These are phyloP conservation scores for Candida endomychidarum DNA, from an alignment of 805 yeast genomes.

Conservation along the genomic window DNA sequence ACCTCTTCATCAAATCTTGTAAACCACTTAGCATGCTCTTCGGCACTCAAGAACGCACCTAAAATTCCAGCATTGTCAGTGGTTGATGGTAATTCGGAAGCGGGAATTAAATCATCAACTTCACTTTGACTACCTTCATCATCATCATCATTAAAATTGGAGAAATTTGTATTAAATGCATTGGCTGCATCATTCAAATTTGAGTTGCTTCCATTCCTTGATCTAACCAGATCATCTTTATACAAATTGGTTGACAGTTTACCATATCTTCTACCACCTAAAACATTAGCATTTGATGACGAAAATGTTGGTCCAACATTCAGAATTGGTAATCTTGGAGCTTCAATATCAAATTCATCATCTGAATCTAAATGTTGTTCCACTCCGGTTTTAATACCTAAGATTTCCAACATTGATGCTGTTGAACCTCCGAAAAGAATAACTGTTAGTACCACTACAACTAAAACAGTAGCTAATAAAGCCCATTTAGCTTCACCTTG, in stretches of 20 bases:
- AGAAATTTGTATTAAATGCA: slow-evolving; percentile 20
- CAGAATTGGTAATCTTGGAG: slow-evolving; percentile 43
- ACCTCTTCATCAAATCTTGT: slow-evolving; percentile 91
- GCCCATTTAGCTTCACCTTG: slow-evolving; percentile 92
- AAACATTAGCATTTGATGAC: slow-evolving; percentile 1
- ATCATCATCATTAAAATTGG: slow-evolving; percentile 21
- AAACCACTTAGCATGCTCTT: slow-evolving; percentile 88
- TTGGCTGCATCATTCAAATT: slow-evolving; percentile 24
- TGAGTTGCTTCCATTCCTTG: slow-evolving; percentile 31
- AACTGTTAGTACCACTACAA: slow-evolving; percentile 94
- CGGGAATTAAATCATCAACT: slow-evolving; percentile 35
- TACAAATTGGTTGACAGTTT: slow-evolving; percentile 11
- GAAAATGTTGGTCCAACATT: slow-evolving; percentile 9
- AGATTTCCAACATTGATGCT: slow-evolving; percentile 94
- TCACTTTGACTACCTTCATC: slow-evolving; percentile 24
- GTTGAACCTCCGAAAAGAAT: slow-evolving; percentile 98
- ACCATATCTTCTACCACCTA: slow-evolving; percentile 21
- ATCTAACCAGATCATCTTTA: slow-evolving; percentile 23
- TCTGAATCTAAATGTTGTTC: slow-evolving; percentile 75
- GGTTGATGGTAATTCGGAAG: neutral
- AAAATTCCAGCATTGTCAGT: slow-evolving; percentile 30
- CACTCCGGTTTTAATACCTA: slow-evolving; percentile 88
- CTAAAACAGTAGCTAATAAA: slow-evolving; percentile 88
- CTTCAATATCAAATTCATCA: slow-evolving; percentile 94
- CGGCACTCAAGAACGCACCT: slow-evolving; percentile 49